phyloP scores from a whole-genome alignment of 345 rosid species.

The Cardamine occulta region DNA sequence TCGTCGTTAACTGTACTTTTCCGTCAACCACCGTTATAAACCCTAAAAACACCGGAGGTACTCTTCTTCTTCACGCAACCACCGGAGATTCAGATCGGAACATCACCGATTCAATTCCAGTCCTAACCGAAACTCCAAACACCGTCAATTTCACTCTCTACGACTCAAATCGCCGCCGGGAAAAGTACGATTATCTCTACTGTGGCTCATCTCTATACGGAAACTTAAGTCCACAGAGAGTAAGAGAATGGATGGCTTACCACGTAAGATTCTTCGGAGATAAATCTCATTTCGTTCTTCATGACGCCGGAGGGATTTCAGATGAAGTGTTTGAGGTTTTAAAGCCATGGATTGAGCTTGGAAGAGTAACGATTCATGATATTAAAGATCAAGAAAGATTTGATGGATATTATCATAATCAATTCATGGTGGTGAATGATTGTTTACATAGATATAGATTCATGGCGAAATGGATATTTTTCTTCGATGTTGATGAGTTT shows the following conservation, averaged over 20 bases:
- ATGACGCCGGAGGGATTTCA: slow-evolving; percentile 88
- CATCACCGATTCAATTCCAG: slow-evolving; percentile 65
- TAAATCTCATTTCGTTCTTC: slow-evolving; percentile 77
- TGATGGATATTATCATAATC: slow-evolving; percentile 93
- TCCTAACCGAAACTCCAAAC: slow-evolving; percentile 53
- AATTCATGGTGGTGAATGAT: slow-evolving; percentile 92
- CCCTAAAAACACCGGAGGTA: slow-evolving; percentile 69
- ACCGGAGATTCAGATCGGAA: slow-evolving; percentile 65
- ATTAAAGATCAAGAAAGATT: slow-evolving; percentile 79
- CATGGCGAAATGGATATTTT: slow-evolving; percentile 83
- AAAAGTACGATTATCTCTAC: slow-evolving; percentile 75
- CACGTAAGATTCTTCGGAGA: slow-evolving; percentile 76
- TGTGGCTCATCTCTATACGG: slow-evolving; percentile 90
- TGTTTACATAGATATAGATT: slow-evolving; percentile 81
- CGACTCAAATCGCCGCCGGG: slow-evolving; percentile 38
- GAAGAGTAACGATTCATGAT: slow-evolving; percentile 77
- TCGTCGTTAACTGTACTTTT: slow-evolving; percentile 89
- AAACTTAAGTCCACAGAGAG: slow-evolving; percentile 71
- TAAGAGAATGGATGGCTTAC: slow-evolving; percentile 89
- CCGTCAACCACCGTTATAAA: slow-evolving; percentile 51
- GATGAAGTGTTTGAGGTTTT: slow-evolving; percentile 77
- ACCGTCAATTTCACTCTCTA: slow-evolving; percentile 48
- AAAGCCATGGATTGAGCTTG: slow-evolving; percentile 91
- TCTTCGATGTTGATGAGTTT: slow-evolving; percentile 89
- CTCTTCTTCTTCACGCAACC: slow-evolving; percentile 60